Evolutionary conservation across 2,329 filamentous ascomycete species (phyloP).

Genomic region (Aphanoascus verrucosus): DNA sequence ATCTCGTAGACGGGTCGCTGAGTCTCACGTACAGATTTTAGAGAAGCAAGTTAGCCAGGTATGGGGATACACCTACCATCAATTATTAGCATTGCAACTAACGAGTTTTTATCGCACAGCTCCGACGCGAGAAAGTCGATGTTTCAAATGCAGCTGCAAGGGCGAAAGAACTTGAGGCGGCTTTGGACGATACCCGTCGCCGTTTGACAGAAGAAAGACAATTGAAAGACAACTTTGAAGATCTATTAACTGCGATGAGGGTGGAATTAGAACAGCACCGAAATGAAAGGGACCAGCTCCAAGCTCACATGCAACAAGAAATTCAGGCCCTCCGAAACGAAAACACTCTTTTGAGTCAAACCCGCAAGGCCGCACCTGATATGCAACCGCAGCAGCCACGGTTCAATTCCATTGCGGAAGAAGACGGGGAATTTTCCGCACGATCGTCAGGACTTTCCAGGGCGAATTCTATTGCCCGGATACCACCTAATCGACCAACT

Average conservation of each 20-base stretch:
- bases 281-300: constrained; percentile 74
- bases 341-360: constrained; percentile 30
- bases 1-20: constrained; percentile 60
- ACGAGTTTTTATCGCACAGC: constrained; percentile 26
- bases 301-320: constrained; percentile 74
- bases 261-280: constrained; percentile 69
- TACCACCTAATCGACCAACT: constrained; percentile 33
- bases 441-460: constrained; percentile 48
- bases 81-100: constrained; percentile 11
- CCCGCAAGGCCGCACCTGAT: constrained; percentile 37
- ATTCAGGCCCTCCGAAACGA: constrained; percentile 53
- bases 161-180: constrained; percentile 65
- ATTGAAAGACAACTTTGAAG: constrained; percentile 87
- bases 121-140: constrained; percentile 45
- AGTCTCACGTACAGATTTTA: constrained; percentile 72
- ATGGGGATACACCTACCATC: constrained; percentile 20
- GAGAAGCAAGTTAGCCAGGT: constrained; percentile 64
- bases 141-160: constrained; percentile 41
- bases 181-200: constrained; percentile 71
- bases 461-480: constrained; percentile 57
- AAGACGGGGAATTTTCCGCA: constrained; percentile 33
- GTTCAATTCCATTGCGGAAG: constrained; percentile 53
- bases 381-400: constrained; percentile 33
- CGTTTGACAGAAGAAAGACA: constrained; percentile 74
- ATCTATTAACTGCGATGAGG: constrained; percentile 72